Percentiles rank a stretch among this genome's conserved stretches.
These are phyloP conservation scores for Polytrichum commune DNA, from an alignment of 225 moss, liverwort and hornwort genomes.

Conservation along the genomic window DNA sequence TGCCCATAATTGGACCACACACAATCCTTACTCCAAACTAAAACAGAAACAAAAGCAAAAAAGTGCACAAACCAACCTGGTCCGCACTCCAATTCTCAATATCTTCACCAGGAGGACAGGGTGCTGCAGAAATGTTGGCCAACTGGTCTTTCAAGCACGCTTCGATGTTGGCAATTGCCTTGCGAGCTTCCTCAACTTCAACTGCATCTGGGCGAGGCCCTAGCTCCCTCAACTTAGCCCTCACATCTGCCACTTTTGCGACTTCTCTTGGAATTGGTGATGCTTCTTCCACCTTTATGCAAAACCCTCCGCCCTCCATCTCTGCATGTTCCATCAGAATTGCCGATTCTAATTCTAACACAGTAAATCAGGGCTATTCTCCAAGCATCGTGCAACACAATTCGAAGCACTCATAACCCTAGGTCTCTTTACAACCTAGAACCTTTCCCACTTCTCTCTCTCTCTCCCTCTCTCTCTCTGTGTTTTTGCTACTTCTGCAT, in stretches of 20 bases:
- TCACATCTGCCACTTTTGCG: conserved; percentile 27
- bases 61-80: conserved; percentile 20
- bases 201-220: conserved; percentile 45
- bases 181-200: conserved; percentile 50
- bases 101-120: conserved; percentile 25
- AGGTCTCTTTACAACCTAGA: too few species aligned
- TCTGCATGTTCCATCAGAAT: background rate
- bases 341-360: too few species aligned
- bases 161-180: conserved; percentile 22
- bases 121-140: conserved; percentile 12
- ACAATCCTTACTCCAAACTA: background rate
- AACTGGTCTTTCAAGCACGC: conserved; percentile 22
- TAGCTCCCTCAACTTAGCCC: conserved; percentile 32
- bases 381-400: too few species aligned
- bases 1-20: background rate
- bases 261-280: conserved; percentile 29
- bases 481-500: too few species aligned
- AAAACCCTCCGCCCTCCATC: conserved; percentile 27
- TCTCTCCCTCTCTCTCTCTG: too few species aligned
- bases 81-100: conserved; percentile 25
- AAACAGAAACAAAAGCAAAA: background rate
- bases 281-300: conserved; percentile 13
- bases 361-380: too few species aligned
- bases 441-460: too few species aligned
- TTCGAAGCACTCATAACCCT: too few species aligned